phyloP scores from a whole-genome alignment of 1,284 basidiomycete species.

The Limonomyces culmigenus region DNA sequence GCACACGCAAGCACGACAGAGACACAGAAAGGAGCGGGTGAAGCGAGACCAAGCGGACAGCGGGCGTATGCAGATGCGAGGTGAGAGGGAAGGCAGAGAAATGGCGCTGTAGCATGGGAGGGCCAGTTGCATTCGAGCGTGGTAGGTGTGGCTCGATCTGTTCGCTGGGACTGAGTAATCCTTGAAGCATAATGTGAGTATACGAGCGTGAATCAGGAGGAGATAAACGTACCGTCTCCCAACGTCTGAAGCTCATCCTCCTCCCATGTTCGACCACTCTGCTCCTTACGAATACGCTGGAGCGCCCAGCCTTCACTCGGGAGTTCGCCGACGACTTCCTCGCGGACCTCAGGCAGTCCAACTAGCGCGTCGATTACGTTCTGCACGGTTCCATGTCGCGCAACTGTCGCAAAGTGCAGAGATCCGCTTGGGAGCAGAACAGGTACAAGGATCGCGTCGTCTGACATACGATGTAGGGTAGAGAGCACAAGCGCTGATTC shows the following conservation, averaged over 20 bases:
- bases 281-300: constrained; percentile 41
- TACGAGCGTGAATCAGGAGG: background rate
- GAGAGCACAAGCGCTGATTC: too few relatives aligned
- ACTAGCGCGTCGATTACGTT: constrained; percentile 39
- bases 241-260: constrained; percentile 46
- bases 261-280: constrained; percentile 46
- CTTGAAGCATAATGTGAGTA: constrained; percentile 2
- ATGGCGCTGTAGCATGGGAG: constrained; percentile 26
- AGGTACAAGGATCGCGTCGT: constrained; percentile 36
- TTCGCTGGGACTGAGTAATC: constrained; percentile 21
- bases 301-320: constrained; percentile 47
- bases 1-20: constrained; percentile 51
- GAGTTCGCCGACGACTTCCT: constrained; percentile 38
- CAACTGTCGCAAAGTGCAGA: constrained; percentile 44
- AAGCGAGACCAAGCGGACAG: constrained; percentile 54
- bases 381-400: constrained; percentile 30
- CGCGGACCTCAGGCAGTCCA: constrained; percentile 26
- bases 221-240: constrained; percentile 36
- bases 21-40: constrained; percentile 40
- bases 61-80: constrained; percentile 48
- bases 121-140: constrained; percentile 2
- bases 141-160: constrained; percentile 9
- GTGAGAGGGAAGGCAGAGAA: constrained; percentile 63
- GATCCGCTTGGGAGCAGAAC: constrained; percentile 37
- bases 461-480: too few relatives aligned